Percentiles rank a stretch among this genome's conserved stretches.
These are phyloP conservation scores for Skeletonema marinoi DNA, from an alignment of 108 stramenopile genomes.

Conservation along the genomic window DNA sequence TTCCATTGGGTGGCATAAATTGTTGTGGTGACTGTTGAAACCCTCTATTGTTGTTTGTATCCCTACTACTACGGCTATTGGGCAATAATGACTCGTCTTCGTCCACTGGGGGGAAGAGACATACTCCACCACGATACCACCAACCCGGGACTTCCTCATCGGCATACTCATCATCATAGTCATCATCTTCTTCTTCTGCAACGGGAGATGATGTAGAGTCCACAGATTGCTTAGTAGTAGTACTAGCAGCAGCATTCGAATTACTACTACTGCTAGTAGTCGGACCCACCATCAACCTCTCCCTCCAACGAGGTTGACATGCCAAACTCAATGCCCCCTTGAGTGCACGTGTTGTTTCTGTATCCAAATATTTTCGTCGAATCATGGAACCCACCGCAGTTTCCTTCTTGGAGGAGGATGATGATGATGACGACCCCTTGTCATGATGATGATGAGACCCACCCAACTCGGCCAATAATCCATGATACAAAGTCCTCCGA, in stretches of 20 bases:
- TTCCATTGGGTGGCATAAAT: slow-evolving; percentile 19
- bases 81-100: slow-evolving; percentile 7
- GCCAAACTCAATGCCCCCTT: slow-evolving; percentile 80
- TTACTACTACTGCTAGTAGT: background rate
- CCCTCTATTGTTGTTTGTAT: background rate
- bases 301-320: slow-evolving; percentile 81
- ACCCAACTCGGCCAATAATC: slow-evolving; percentile 71
- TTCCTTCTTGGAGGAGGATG: slow-evolving; percentile 28
- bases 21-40: slow-evolving; percentile 14
- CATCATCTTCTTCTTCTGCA: background rate
- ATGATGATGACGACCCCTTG: background rate
- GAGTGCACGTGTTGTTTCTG: slow-evolving; percentile 51
- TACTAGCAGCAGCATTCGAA: background rate
- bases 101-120: slow-evolving; percentile 29
- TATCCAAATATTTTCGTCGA: slow-evolving; percentile 60
- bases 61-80: background rate
- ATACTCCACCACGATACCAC: slow-evolving; percentile 46
- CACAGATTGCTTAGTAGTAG: background rate
- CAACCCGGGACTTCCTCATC: slow-evolving; percentile 14
- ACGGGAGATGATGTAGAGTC: background rate
- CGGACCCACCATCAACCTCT: slow-evolving; percentile 22
- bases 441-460: slow-evolving; percentile 25
- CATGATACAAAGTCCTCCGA: slow-evolving; percentile 78
- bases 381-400: slow-evolving; percentile 37
- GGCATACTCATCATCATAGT: slow-evolving; percentile 3